These are phyloP conservation scores for Gossypium australe DNA, from an alignment of 345 rosid species.

Conservation along the genomic window DNA sequence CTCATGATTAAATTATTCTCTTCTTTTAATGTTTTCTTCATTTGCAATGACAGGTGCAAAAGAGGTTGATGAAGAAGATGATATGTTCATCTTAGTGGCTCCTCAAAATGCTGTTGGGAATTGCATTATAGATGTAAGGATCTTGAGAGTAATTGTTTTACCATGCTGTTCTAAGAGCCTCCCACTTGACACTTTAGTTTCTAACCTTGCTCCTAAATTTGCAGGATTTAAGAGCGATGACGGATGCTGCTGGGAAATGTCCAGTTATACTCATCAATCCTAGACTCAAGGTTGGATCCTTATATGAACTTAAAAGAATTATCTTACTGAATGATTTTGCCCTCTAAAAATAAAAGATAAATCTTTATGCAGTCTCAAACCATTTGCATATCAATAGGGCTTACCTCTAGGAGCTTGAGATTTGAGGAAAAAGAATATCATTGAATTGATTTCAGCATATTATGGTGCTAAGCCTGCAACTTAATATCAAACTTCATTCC, in stretches of 20 bases:
- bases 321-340: background rate
- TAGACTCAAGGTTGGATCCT: conserved; percentile 32
- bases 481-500: background rate
- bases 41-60: conserved; percentile 48
- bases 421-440: background rate
- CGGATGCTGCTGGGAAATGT: conserved; percentile 77
- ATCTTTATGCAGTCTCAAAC: background rate
- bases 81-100: conserved; percentile 82
- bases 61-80: conserved; percentile 86
- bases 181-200: background rate
- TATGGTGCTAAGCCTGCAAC: background rate
- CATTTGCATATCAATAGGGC: background rate
- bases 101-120: conserved; percentile 98
- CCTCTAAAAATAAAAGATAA: background rate
- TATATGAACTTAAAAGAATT: background rate
- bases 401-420: background rate
- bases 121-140: conserved; percentile 82
- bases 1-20: background rate
- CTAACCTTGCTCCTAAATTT: conserved; percentile 15
- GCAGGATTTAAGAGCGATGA: conserved; percentile 91
- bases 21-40: background rate
- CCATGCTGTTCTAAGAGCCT: background rate
- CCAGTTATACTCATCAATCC: conserved; percentile 91
- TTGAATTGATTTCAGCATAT: background rate
- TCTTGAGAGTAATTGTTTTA: conserved; percentile 8